Conservation (phyloP, 1,139 yeast genomes). For the Saccharomycopsis hybrid region DNA sequence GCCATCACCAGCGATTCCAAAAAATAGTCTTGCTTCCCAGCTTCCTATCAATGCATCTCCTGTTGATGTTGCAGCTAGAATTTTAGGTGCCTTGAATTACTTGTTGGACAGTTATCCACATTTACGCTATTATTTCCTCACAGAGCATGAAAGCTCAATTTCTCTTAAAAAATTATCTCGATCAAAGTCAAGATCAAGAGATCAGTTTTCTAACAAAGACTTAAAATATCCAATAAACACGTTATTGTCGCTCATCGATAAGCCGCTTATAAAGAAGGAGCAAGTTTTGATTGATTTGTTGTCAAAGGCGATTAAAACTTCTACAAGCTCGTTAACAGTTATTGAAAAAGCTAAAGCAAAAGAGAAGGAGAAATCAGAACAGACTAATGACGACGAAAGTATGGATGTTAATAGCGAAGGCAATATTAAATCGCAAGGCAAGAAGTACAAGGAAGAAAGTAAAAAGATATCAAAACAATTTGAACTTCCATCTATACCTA, state of each 20-base stretch:
- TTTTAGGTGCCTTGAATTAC: slow-evolving; percentile 68
- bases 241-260: slow-evolving; percentile 56
- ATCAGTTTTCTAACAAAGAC: slow-evolving; percentile 35
- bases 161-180: slow-evolving; percentile 38
- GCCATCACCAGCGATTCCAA: slow-evolving; percentile 18
- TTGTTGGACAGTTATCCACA: slow-evolving; percentile 65
- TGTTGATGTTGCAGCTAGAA: slow-evolving; percentile 65
- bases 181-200: slow-evolving; percentile 33
- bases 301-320: slow-evolving; percentile 67
- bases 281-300: slow-evolving; percentile 70
- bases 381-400: slow-evolving; percentile 5
- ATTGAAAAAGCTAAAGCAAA: slow-evolving; percentile 23
- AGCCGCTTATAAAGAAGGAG: slow-evolving; percentile 60
- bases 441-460: slow-evolving; percentile 21
- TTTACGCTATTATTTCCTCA: slow-evolving; percentile 67
- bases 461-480: slow-evolving; percentile 28
- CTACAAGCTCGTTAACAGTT: slow-evolving; percentile 64
- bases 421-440: slow-evolving; percentile 9
- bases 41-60: slow-evolving; percentile 65
- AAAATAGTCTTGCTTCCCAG: slow-evolving; percentile 26
- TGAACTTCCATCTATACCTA: slow-evolving; percentile 62
- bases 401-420: neutral
- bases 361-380: slow-evolving; percentile 15
- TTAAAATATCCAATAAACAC: slow-evolving; percentile 68
- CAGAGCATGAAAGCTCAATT: slow-evolving; percentile 69